Percentiles rank a stretch among this genome's conserved stretches.
Conservation (phyloP, 2,329 filamentous ascomycete species). For the Trichophyton verrucosum region DNA sequence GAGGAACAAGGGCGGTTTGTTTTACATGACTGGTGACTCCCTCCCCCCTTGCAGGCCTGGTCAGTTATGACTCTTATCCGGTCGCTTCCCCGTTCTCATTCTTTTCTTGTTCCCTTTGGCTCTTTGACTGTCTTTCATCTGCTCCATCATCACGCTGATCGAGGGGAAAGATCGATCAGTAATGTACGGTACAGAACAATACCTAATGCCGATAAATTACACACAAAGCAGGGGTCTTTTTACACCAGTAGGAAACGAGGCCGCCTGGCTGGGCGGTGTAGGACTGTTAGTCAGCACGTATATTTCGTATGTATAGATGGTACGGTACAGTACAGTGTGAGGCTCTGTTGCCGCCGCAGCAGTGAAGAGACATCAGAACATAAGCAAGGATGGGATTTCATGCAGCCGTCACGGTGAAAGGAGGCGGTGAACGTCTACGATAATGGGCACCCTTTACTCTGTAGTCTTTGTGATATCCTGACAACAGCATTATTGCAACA, state of each 20-base stretch:
- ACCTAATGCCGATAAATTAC: background rate
- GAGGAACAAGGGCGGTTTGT: background rate
- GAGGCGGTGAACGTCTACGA: background rate
- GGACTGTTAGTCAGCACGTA: background rate
- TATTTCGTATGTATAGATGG: background rate
- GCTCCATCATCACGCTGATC: too few species aligned
- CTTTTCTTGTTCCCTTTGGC: background rate
- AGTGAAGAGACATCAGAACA: background rate
- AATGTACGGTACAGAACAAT: background rate
- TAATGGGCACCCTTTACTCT: too few species aligned
- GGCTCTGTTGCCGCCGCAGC: background rate
- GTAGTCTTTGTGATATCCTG: background rate
- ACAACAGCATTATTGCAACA: background rate
- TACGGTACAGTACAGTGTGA: background rate
- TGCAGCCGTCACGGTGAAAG: background rate
- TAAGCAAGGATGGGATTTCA: background rate
- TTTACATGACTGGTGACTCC: background rate
- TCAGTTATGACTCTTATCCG: background rate
- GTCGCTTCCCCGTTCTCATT: background rate
- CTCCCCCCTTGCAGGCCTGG: background rate
- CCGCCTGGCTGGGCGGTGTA: background rate
- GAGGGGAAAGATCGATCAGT: too few species aligned
- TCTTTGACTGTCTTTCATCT: background rate
- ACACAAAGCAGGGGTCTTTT: background rate
- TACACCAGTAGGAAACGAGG: background rate